These are phyloP conservation scores for Rhexocercosporidium sp. DNA, from an alignment of 2,329 filamentous ascomycete genomes.

Conservation along the genomic window DNA sequence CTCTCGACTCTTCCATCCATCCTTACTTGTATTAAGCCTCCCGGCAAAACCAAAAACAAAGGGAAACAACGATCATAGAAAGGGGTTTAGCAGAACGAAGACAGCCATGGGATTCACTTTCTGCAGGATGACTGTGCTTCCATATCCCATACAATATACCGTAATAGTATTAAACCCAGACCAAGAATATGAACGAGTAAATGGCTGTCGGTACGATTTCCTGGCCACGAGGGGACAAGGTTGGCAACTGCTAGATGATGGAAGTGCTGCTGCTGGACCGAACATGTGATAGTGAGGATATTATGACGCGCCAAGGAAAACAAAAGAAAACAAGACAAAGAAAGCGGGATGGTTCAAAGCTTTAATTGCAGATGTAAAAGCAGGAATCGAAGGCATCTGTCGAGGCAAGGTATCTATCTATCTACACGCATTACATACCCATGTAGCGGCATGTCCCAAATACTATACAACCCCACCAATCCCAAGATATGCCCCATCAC, in stretches of 20 bases:
- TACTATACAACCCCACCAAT: conserved; percentile 4
- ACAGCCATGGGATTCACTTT: background rate
- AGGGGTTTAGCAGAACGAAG: background rate
- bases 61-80: background rate
- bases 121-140: background rate
- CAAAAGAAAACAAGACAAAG: too few species aligned
- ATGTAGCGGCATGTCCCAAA: background rate
- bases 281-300: too few species aligned
- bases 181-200: background rate
- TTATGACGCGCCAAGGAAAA: too few species aligned
- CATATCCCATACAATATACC: background rate
- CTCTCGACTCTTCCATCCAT: background rate
- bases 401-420: conserved; percentile 1
- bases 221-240: background rate
- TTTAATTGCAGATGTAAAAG: background rate
- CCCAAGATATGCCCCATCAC: background rate
- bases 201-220: background rate
- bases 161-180: background rate
- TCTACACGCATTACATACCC: background rate
- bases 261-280: background rate
- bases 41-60: background rate
- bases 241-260: background rate
- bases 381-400: background rate
- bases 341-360: background rate
- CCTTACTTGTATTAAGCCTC: background rate